Evolutionary conservation across 1,284 basidiomycete genomes (phyloP).

Genomic region (Sporisorium sorghi): DNA sequence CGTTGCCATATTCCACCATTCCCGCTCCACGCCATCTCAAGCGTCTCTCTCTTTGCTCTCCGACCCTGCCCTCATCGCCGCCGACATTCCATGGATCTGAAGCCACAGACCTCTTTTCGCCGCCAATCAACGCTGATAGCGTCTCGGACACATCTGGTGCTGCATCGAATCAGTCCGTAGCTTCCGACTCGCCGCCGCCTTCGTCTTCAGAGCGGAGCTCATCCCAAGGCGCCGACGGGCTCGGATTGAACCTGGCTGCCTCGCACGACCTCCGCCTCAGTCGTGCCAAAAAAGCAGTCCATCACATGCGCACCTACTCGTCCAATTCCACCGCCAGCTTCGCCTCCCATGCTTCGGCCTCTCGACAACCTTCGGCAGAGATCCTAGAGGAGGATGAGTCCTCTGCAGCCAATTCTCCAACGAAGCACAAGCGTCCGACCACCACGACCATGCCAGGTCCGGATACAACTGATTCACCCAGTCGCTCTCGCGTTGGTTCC

Average conservation of each 20-base stretch:
- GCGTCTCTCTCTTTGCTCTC: slow-evolving; percentile 48
- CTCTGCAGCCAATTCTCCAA: slow-evolving; percentile 12
- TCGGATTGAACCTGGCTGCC: slow-evolving; percentile 13
- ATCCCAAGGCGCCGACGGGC: slow-evolving; percentile 25
- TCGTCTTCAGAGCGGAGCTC: slow-evolving; percentile 27
- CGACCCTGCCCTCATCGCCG: slow-evolving; percentile 30
- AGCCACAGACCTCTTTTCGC: slow-evolving; percentile 31
- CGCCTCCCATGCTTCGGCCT: slow-evolving; percentile 37
- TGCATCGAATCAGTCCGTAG: slow-evolving; percentile 10
- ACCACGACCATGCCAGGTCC: slow-evolving; percentile 19
- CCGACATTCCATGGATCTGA: slow-evolving; percentile 17
- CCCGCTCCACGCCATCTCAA: slow-evolving; percentile 48
- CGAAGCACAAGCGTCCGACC: neutral
- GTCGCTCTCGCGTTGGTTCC: slow-evolving; percentile 25
- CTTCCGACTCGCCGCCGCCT: slow-evolving; percentile 34
- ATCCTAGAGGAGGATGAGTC: slow-evolving; percentile 39
- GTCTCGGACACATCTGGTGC: neutral
- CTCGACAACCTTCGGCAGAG: slow-evolving; percentile 29
- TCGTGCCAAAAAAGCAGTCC: slow-evolving; percentile 42
- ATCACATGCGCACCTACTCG: slow-evolving; percentile 45
- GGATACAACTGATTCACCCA: slow-evolving; percentile 17
- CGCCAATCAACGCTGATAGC: slow-evolving; percentile 7
- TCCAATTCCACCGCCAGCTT: slow-evolving; percentile 41
- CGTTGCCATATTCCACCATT: slow-evolving; percentile 29
- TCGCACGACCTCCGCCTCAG: slow-evolving; percentile 30